phyloP scores from a whole-genome alignment of 2,329 filamentous ascomycete genomes.

The Lomentospora prolificans region DNA sequence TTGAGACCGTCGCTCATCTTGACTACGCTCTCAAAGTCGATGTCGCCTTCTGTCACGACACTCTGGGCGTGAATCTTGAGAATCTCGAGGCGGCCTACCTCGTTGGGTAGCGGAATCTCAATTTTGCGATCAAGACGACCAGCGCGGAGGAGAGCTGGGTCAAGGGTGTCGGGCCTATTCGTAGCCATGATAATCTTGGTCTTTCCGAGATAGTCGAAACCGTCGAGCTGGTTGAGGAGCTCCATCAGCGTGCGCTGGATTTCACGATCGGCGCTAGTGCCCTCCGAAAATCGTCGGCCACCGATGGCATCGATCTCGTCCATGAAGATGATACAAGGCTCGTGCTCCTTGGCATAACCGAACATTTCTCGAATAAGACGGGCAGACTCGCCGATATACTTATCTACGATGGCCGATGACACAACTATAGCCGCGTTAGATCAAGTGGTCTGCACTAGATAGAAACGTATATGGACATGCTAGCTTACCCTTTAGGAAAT shows the following conservation, averaged over 20 bases:
- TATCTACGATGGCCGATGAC: conserved; percentile 97
- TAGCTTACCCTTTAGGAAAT: conserved; percentile 82
- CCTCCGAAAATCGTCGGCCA: conserved; percentile 91
- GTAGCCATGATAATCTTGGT: conserved; percentile 99
- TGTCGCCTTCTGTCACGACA: conserved; percentile 84
- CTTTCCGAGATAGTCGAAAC: conserved; percentile 98
- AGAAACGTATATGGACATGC: not conserved
- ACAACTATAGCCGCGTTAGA: conserved; percentile 54
- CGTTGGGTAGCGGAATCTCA: conserved; percentile 93
- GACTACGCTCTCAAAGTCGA: conserved; percentile 97
- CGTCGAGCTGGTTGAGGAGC: conserved; percentile 93
- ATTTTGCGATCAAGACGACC: conserved; percentile 95
- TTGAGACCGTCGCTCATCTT: conserved; percentile 99
- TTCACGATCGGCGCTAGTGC: conserved; percentile 93
- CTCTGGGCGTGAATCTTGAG: conserved; percentile 90
- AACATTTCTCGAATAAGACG: conserved; percentile 99
- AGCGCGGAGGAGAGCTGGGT: conserved; percentile 84
- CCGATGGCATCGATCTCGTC: conserved; percentile 99
- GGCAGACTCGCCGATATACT: conserved; percentile 98
- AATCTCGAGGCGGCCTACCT: conserved; percentile 92
- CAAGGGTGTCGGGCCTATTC: conserved; percentile 91
- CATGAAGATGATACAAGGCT: conserved; percentile 99
- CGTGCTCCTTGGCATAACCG: conserved; percentile 97
- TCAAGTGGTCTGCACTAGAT: not conserved
- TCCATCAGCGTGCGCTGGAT: conserved; percentile 99